Conservation (phyloP, 2,329 filamentous ascomycete genomes). For the Epichloe sibirici region DNA sequence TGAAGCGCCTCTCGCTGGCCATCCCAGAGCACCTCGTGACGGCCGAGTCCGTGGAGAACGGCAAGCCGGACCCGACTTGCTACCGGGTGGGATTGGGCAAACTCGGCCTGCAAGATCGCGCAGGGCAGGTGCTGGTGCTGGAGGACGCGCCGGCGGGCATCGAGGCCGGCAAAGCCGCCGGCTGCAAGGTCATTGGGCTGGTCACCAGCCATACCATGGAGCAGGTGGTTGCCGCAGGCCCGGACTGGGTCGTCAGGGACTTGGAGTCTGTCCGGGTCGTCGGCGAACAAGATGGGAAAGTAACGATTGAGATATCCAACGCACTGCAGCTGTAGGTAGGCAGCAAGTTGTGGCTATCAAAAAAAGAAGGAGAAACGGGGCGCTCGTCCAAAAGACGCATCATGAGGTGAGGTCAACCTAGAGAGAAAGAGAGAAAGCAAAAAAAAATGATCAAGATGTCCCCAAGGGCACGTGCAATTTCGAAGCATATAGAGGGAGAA, state of each 20-base stretch:
- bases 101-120: constrained; percentile 38
- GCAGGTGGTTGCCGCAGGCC: constrained; percentile 61
- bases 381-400: not conserved
- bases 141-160: constrained; percentile 88
- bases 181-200: constrained; percentile 73
- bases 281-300: constrained; percentile 40
- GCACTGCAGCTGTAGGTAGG: constrained; percentile 29
- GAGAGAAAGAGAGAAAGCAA: too few relatives aligned
- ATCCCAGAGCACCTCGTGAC: constrained; percentile 55
- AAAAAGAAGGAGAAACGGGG: too few relatives aligned
- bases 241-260: constrained; percentile 79
- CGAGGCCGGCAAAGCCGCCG: constrained; percentile 69
- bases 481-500: too few relatives aligned
- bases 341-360: too few relatives aligned
- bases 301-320: constrained; percentile 57
- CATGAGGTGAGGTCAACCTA: too few relatives aligned
- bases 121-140: constrained; percentile 55
- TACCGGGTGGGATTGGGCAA: constrained; percentile 56
- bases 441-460: too few relatives aligned
- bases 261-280: constrained; percentile 59
- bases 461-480: too few relatives aligned
- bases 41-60: constrained; percentile 61
- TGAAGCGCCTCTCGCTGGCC: constrained; percentile 52
- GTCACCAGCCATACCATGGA: constrained; percentile 70
- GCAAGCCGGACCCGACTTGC: constrained; percentile 68